phyloP scores from a whole-genome alignment of 2,329 filamentous ascomycete species.

The Tothia fuscella region DNA sequence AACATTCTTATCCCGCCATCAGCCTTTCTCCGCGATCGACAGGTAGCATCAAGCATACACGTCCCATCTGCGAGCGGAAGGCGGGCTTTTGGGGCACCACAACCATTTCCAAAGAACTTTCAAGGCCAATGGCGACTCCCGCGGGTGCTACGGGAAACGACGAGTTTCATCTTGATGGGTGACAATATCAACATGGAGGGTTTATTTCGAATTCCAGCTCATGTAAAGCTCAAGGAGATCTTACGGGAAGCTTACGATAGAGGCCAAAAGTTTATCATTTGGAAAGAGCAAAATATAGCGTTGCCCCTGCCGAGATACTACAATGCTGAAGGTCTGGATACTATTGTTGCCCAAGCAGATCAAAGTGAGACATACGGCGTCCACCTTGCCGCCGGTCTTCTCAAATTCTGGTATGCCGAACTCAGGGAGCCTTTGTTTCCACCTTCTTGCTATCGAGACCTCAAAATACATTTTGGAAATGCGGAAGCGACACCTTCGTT shows the following conservation, averaged over 20 bases:
- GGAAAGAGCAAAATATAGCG: constrained; percentile 32
- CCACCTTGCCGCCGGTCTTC: constrained; percentile 39
- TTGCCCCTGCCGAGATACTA: constrained; percentile 24
- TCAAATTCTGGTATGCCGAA: constrained; percentile 45
- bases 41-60: constrained; percentile 35
- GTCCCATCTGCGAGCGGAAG: constrained; percentile 34
- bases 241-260: constrained; percentile 44
- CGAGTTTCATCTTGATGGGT: constrained; percentile 37
- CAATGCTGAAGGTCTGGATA: constrained; percentile 23
- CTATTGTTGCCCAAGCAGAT: constrained; percentile 35
- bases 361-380: constrained; percentile 40
- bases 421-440: constrained; percentile 41
- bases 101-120: constrained; percentile 35
- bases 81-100: constrained; percentile 34
- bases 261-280: constrained; percentile 41
- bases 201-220: constrained; percentile 41
- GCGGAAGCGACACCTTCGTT: constrained; percentile 27
- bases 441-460: constrained; percentile 33
- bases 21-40: constrained; percentile 42
- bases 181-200: constrained; percentile 38
- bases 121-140: constrained; percentile 37
- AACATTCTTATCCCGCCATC: constrained; percentile 41
- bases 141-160: constrained; percentile 40
- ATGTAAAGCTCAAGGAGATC: constrained; percentile 36
- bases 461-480: constrained; percentile 32